These are phyloP conservation scores for Cryphonectria japonica DNA, from an alignment of 2,329 filamentous ascomycete species.

Conservation along the genomic window DNA sequence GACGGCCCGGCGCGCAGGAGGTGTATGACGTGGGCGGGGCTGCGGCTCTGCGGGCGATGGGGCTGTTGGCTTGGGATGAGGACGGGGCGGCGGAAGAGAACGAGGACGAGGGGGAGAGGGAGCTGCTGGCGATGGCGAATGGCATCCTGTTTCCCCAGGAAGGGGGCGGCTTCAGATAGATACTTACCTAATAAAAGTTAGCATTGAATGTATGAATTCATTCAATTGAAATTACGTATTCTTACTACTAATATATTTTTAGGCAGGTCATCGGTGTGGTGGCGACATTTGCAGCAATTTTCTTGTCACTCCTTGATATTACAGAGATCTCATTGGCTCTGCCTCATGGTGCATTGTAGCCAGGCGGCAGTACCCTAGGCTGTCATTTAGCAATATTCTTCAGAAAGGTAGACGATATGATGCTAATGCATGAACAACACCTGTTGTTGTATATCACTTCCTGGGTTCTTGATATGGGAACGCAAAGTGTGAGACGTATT, in stretches of 20 bases:
- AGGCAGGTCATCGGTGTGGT: neutral
- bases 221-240: too few relatives aligned
- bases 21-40: slow-evolving; percentile 46
- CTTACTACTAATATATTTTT: neutral
- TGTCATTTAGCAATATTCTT: neutral
- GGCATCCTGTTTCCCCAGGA: slow-evolving; percentile 47
- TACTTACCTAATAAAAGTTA: neutral
- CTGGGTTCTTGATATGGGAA: neutral
- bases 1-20: slow-evolving; percentile 42
- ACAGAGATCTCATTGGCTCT: too few relatives aligned
- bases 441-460: neutral
- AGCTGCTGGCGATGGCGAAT: slow-evolving; percentile 44
- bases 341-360: too few relatives aligned
- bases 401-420: neutral
- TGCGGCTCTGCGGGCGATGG: slow-evolving; percentile 47
- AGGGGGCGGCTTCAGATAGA: slow-evolving; percentile 16
- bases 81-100: slow-evolving; percentile 35
- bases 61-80: slow-evolving; percentile 47
- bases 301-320: neutral
- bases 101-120: slow-evolving; percentile 39
- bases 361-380: too few relatives aligned
- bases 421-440: neutral
- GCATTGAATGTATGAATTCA: neutral
- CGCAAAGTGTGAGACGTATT: neutral
- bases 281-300: neutral